Percentiles rank a stretch among this genome's conserved stretches.
phyloP scores from a whole-genome alignment of 2,329 filamentous ascomycete genomes.

The Sarocladium kiliense region DNA sequence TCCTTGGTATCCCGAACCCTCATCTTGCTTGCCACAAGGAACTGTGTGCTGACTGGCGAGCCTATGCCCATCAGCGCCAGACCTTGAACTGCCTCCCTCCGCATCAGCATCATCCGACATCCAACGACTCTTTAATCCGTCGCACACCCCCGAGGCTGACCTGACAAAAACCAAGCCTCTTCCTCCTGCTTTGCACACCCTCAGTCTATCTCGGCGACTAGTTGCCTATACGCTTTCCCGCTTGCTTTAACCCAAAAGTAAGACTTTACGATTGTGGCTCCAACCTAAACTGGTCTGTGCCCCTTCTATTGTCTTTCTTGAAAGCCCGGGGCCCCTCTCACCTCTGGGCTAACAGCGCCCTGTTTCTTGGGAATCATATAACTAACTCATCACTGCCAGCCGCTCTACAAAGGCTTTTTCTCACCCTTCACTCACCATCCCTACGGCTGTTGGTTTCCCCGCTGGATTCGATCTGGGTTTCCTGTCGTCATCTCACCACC shows the following conservation, averaged over 20 bases:
- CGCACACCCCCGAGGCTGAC: constrained; percentile 4
- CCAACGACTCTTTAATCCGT: background rate
- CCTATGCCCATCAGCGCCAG: no score
- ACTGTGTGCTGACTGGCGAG: background rate
- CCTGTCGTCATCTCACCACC: background rate
- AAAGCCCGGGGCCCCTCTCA: background rate
- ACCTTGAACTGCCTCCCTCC: background rate
- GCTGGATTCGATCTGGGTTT: background rate
- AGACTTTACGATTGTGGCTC: constrained; percentile 8
- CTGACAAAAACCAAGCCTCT: background rate
- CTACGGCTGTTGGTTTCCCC: background rate
- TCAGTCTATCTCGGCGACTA: constrained; percentile 9
- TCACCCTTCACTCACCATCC: background rate
- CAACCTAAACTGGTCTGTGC: background rate
- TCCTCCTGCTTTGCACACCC: background rate
- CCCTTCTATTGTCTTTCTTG: constrained; percentile 6
- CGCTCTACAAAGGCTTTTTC: background rate
- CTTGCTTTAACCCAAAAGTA: background rate
- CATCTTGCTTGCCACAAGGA: background rate
- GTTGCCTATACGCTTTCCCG: constrained; percentile 9
- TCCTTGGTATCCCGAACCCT: no score
- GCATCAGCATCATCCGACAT: background rate
- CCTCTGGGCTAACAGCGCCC: background rate
- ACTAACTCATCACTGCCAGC: background rate
- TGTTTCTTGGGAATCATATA: background rate